Evolutionary conservation across 2,329 filamentous ascomycete genomes (phyloP).

Genomic region (Purpureocillium lavendulum): DNA sequence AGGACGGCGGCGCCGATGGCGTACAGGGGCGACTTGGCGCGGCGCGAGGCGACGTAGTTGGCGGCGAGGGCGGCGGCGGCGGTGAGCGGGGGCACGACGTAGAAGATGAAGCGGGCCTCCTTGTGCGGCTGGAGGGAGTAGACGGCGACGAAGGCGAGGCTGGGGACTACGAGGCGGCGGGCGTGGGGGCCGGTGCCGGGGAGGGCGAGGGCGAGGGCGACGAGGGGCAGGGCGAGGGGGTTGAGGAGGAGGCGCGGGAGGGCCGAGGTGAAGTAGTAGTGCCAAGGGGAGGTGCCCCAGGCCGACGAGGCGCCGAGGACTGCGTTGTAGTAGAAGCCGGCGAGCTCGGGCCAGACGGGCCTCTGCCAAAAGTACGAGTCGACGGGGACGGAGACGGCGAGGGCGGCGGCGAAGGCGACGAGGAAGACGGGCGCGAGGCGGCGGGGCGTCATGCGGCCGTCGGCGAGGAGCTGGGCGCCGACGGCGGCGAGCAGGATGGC

Average conservation of each 20-base stretch:
- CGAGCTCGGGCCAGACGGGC: constrained; percentile 81
- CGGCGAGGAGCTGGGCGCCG: constrained; percentile 54
- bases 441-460: constrained; percentile 41
- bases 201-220: constrained; percentile 42
- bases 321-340: constrained; percentile 86
- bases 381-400: constrained; percentile 62
- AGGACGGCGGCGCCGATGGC: constrained; percentile 45
- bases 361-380: constrained; percentile 95
- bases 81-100: constrained; percentile 73
- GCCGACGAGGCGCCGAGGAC: constrained; percentile 71
- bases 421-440: constrained; percentile 59
- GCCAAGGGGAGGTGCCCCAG: constrained; percentile 82
- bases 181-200: constrained; percentile 35
- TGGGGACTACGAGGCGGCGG: constrained; percentile 51
- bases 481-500: constrained; percentile 69
- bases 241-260: constrained; percentile 80
- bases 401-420: constrained; percentile 54
- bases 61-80: constrained; percentile 68
- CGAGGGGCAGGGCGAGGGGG: constrained; percentile 53
- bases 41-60: constrained; percentile 58
- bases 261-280: constrained; percentile 78
- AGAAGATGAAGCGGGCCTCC: constrained; percentile 91
- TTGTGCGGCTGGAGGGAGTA: constrained; percentile 94
- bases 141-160: constrained; percentile 62
- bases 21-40: constrained; percentile 52